Evolutionary conservation across 352 stramenopile species (phyloP).

Genomic region (Phytophthora hibernalis): DNA sequence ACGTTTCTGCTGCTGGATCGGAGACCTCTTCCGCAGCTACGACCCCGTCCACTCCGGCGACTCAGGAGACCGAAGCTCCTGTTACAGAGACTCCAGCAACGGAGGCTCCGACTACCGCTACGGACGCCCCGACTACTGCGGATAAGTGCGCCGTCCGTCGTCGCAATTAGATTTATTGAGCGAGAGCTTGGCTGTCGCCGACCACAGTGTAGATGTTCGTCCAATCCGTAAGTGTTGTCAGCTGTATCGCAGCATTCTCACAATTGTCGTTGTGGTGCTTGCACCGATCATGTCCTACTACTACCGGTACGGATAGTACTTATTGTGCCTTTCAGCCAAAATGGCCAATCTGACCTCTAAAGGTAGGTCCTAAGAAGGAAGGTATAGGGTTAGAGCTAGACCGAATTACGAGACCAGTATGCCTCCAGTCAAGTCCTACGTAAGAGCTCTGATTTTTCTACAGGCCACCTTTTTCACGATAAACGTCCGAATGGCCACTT

Average conservation of each 20-base stretch:
- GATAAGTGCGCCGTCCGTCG: conserved; percentile 33
- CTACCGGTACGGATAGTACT: no score
- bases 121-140: conserved; percentile 5
- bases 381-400: no score
- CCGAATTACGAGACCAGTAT: no score
- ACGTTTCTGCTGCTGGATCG: background rate
- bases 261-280: conserved; percentile 2
- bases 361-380: no score
- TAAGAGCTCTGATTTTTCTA: no score
- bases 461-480: no score
- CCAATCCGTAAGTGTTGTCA: conserved; percentile 7
- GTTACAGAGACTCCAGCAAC: background rate
- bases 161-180: conserved; percentile 24
- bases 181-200: background rate
- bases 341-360: no score
- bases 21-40: background rate
- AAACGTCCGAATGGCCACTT: no score
- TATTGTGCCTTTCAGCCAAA: no score
- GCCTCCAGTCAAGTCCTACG: no score
- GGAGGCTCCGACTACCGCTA: conserved; percentile 18
- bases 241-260: background rate
- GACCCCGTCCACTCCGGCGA: conserved; percentile 2
- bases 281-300: background rate
- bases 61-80: conserved; percentile 1
- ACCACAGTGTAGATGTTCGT: conserved; percentile 21